A percentile compares a stretch with the other conserved stretches of the same genome.
Evolutionary conservation across 2,329 filamentous ascomycete genomes (phyloP).

Genomic region (Fusarium equiseti): DNA sequence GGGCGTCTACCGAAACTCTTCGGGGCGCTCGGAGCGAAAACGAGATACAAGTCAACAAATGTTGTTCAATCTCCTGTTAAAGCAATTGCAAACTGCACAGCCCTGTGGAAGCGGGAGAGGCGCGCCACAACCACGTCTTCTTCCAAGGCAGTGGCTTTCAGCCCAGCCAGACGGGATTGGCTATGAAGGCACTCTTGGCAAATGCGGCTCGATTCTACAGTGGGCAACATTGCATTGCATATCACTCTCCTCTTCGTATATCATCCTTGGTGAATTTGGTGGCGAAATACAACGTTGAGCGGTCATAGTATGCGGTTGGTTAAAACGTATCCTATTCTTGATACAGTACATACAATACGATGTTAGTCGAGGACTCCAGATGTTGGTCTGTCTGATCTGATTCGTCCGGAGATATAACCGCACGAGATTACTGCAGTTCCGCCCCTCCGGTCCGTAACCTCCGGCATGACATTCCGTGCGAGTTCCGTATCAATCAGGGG

Average conservation of each 20-base stretch:
- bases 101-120: slow-evolving; percentile 29
- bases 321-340: neutral
- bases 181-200: slow-evolving; percentile 29
- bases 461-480: slow-evolving; percentile 30
- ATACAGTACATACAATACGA: neutral
- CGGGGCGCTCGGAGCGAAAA: slow-evolving; percentile 26
- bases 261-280: slow-evolving; percentile 11
- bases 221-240: neutral
- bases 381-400: neutral
- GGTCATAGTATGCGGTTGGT: neutral
- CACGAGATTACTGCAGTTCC: slow-evolving; percentile 16
- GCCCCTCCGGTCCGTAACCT: slow-evolving; percentile 15
- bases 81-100: neutral
- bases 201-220: slow-evolving; percentile 36
- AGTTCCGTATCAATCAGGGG: slow-evolving; percentile 28
- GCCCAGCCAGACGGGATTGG: slow-evolving; percentile 33
- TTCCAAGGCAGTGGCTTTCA: slow-evolving; percentile 34
- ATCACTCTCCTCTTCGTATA: neutral
- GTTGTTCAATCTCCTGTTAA: neutral
- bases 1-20: slow-evolving; percentile 37
- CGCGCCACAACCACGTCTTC: slow-evolving; percentile 18
- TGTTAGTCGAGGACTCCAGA: neutral
- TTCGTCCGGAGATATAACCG: slow-evolving; percentile 21
- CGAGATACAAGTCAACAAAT: slow-evolving; percentile 10
- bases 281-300: slow-evolving; percentile 41